These are phyloP conservation scores for Sporisorium scitamineum DNA, from an alignment of 1,284 basidiomycete species.

Conservation along the genomic window DNA sequence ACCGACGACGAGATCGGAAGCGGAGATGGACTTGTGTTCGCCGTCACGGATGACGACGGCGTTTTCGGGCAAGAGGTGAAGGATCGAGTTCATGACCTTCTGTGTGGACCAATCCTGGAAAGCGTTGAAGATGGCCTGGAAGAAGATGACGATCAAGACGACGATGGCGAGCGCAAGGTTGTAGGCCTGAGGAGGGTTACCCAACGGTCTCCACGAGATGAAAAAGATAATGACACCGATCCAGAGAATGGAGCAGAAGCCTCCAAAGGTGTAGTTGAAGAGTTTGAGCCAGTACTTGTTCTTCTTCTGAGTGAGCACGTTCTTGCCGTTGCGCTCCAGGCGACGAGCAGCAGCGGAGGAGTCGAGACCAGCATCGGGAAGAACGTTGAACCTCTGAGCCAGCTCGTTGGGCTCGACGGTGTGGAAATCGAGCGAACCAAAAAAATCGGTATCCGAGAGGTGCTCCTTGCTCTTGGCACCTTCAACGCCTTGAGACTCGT, in stretches of 20 bases:
- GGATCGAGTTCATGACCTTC: slow-evolving; percentile 71
- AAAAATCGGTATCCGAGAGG: slow-evolving; percentile 45
- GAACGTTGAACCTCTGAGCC: slow-evolving; percentile 73
- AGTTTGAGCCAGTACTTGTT: slow-evolving; percentile 73
- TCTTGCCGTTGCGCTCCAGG: slow-evolving; percentile 72
- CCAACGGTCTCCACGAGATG: slow-evolving; percentile 74
- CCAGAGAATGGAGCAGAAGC: slow-evolving; percentile 75
- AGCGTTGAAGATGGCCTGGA: slow-evolving; percentile 72
- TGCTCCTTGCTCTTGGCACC: slow-evolving; percentile 33
- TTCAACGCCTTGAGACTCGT: slow-evolving; percentile 47
- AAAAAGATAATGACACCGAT: slow-evolving; percentile 73
- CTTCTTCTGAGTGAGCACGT: slow-evolving; percentile 72
- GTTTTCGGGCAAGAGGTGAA: slow-evolving; percentile 73
- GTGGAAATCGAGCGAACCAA: slow-evolving; percentile 74
- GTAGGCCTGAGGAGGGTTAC: slow-evolving; percentile 73
- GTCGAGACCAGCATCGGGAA: slow-evolving; percentile 72
- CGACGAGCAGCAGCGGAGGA: slow-evolving; percentile 73
- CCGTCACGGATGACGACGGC: slow-evolving; percentile 76
- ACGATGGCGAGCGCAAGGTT: slow-evolving; percentile 71
- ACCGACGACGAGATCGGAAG: slow-evolving; percentile 77
- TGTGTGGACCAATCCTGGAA: slow-evolving; percentile 68
- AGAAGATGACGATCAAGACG: slow-evolving; percentile 70
- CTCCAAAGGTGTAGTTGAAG: slow-evolving; percentile 74
- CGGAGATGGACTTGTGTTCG: slow-evolving; percentile 74
- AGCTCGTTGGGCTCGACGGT: slow-evolving; percentile 72